Base-by-base conservation (phyloP, 2,329 filamentous ascomycete genomes). In the Drechslerella coelobrocha region DNA sequence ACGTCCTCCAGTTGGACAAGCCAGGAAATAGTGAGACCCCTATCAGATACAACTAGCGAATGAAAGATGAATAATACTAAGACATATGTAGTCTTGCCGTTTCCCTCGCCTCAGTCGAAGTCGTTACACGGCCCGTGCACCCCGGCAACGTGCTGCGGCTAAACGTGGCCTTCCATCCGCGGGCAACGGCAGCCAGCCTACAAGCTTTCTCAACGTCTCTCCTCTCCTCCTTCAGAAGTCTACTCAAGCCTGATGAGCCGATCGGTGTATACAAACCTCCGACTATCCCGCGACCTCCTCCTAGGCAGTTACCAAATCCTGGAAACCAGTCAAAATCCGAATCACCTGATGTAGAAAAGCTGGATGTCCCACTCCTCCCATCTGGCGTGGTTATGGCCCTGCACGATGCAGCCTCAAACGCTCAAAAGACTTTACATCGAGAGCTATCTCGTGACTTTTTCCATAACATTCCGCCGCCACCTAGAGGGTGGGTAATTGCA, bases 371-470 rank as follows among this genome's bases (percentile, higher is more conserved):
- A n/a, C 61, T 65, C 23, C 68, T 72, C 2, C 60, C 61, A 12
- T 71, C 66, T 10, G 48, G 59, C 17, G 54, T 62, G 12, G 61
- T 71, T 14, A 71, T 71, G 54, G 66, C 66, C 23, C 50, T 71
- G 17, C 59, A 71, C 48, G 66, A 71, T 27, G 66, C 66, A 14
- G 52, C 59, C 2, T 52, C 60, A 39, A 50, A 52, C 21, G 61
- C 52, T 8, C 45, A 56, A 7, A 6, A 14, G 14, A 72, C 55
- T 1, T 31, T 72, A 31, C 48, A 47, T n/a, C 59, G 56, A 24
- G 61, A 66, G 55, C 23, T 62, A 21, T 17, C 54, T 23, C 60
- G 61, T 29, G 68, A 72, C 34, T 62, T 53, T 45, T 23, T 55
- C 6, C 57, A 71, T 24, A 63, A 66, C 21, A 24, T 56, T 8